Evolutionary conservation across 2,329 filamentous ascomycete genomes (phyloP).

Genomic region (Lojkania enalia): DNA sequence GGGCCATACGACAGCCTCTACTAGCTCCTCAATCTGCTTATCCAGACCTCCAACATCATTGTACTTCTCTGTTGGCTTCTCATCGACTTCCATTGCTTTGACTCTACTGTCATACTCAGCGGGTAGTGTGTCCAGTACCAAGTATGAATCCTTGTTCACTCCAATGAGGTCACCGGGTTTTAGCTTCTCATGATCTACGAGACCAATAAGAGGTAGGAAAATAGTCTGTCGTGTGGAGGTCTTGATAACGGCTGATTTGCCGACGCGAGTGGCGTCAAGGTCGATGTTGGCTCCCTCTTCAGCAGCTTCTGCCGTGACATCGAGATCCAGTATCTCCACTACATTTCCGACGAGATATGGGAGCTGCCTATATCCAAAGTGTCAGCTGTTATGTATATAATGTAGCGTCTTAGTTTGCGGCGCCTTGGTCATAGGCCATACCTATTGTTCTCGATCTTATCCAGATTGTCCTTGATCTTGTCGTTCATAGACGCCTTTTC

Average conservation of each 20-base stretch:
- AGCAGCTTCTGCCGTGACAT: constrained; percentile 91
- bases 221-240: constrained; percentile 98
- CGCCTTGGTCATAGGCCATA: constrained; percentile 48
- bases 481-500: constrained; percentile 96
- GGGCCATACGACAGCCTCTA: constrained; percentile 98
- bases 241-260: constrained; percentile 99
- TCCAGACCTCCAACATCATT: constrained; percentile 95
- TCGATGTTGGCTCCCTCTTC: constrained; percentile 99
- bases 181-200: constrained; percentile 92
- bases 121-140: constrained; percentile 93
- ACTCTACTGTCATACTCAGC: constrained; percentile 98
- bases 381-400: neutral
- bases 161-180: constrained; percentile 97
- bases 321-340: constrained; percentile 93
- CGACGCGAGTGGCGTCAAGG: constrained; percentile 91
- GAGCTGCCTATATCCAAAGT: constrained; percentile 71
- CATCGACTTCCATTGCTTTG: constrained; percentile 99
- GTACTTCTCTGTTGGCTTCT: constrained; percentile 99
- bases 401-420: neutral
- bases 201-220: constrained; percentile 93
- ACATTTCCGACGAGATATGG: constrained; percentile 98
- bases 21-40: constrained; percentile 98
- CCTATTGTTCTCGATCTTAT: constrained; percentile 99
- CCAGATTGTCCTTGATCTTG: constrained; percentile 98
- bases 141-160: constrained; percentile 98